Base-by-base conservation (phyloP, 257 asterid species). In the Solanum paucissectum region DNA sequence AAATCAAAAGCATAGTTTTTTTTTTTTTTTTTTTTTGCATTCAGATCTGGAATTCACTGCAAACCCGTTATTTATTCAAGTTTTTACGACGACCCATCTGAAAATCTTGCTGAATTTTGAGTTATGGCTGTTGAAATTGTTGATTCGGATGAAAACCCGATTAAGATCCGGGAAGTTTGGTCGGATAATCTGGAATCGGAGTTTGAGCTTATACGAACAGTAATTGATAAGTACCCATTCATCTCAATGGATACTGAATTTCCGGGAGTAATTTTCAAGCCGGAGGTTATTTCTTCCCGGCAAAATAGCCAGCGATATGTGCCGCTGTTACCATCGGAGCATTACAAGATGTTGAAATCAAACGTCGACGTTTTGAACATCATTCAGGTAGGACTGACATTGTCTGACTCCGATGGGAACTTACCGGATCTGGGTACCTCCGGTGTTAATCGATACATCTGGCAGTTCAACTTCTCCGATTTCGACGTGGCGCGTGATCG, bases 381-480 rank as follows among this genome's bases (percentile, higher is more conserved):
- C 7, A 96, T 96, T 34, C 99, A 96, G 86, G 83, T 96, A 16
- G 99, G 98, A 7, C 87, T 95, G 42, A 95, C 99, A 1, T 94
- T 96, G 62, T 90, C 98, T 14, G 98, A 93, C 86, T 79, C 94
- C 62, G 68, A 87, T 44, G 99, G 99, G 0, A 92, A 94, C 85
- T 92, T 95, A 36, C 98, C 99, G 8, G 93, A 92, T 25, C 93
- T 93, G 32, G 94, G 90, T 5, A 33, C 91, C 87, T 91, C 86
- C 66, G 93, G 87, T 3, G 86, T 10, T 4, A 3, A 79, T 37
- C 87, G 90, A 44, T 94, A 40, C 88, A 92, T 93, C 84, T 96
- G 99, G 98, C 96, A 95, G 93, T 94, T 95, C 89, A 95, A 95
- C 84, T 95, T 95, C 89, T 87, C 92, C 75, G 98, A 96, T 69